These are phyloP conservation scores for Sarocladium kiliense DNA, from an alignment of 2,329 filamentous ascomycete genomes.

Conservation along the genomic window DNA sequence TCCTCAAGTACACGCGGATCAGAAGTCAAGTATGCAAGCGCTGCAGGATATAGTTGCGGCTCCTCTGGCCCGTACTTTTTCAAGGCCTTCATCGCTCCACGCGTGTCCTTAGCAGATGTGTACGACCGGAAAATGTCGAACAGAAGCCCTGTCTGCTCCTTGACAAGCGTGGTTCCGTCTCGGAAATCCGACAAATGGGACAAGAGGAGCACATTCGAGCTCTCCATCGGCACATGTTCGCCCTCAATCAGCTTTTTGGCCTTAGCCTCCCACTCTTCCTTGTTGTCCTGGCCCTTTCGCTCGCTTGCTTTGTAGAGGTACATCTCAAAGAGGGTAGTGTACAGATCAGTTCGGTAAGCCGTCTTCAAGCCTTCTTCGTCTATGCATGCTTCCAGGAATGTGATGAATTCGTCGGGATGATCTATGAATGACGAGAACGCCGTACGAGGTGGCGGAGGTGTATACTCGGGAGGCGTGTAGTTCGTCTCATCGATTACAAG, in stretches of 20 bases:
- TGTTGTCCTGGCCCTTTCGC: slow-evolving; percentile 60
- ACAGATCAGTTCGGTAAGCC: slow-evolving; percentile 76
- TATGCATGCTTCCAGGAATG: slow-evolving; percentile 85
- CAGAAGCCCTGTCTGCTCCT: slow-evolving; percentile 85
- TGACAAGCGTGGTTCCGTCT: slow-evolving; percentile 86
- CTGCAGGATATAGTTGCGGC: slow-evolving; percentile 86
- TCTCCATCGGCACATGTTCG: slow-evolving; percentile 79
- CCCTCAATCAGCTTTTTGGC: slow-evolving; percentile 84
- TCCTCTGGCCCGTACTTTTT: slow-evolving; percentile 89
- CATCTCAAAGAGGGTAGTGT: slow-evolving; percentile 97
- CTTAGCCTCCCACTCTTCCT: slow-evolving; percentile 81
- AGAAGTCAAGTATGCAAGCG: slow-evolving; percentile 88
- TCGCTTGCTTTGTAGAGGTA: slow-evolving; percentile 85
- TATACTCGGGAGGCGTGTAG: slow-evolving; percentile 55
- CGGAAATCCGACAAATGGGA: slow-evolving; percentile 88
- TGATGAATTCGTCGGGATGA: slow-evolving; percentile 84
- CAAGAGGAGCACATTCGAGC: slow-evolving; percentile 86
- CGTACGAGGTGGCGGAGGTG: slow-evolving; percentile 73
- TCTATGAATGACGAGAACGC: slow-evolving; percentile 97
- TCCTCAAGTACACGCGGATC: slow-evolving; percentile 76
- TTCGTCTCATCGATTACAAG: slow-evolving; percentile 46
- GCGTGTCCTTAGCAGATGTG: slow-evolving; percentile 85
- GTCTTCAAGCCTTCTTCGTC: slow-evolving; percentile 65
- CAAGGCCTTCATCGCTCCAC: slow-evolving; percentile 82
- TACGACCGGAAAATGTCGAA: slow-evolving; percentile 98